Conservation (phyloP, 306 rosid genomes). For the Quercus bicolor region DNA sequence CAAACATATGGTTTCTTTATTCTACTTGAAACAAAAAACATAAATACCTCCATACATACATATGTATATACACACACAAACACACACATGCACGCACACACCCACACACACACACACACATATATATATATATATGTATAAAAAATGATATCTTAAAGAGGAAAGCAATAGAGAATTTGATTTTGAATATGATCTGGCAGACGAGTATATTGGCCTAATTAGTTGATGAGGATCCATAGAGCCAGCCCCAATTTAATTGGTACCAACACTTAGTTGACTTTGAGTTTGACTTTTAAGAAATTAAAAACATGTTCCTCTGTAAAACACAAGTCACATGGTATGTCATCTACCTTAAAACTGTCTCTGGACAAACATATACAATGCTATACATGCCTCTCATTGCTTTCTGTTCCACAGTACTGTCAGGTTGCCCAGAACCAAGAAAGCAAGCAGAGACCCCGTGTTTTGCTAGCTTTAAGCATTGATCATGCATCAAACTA, state of each 20-base stretch:
- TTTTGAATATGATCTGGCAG: too few relatives aligned
- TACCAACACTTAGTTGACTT: not conserved
- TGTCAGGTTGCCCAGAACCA: constrained; percentile 93
- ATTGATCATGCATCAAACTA: constrained; percentile 96
- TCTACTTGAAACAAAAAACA: not conserved
- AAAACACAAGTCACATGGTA: not conserved
- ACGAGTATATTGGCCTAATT: too few relatives aligned
- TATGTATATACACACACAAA: too few relatives aligned
- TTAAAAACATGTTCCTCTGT: not conserved
- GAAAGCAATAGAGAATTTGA: too few relatives aligned
- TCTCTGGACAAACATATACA: constrained; percentile 87
- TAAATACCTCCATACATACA: too few relatives aligned
- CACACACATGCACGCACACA: fast-evolving
- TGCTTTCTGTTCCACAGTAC: constrained; percentile 78
- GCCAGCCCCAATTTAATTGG: too few relatives aligned
- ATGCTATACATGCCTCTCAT: constrained; percentile 77
- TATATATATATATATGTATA: too few relatives aligned
- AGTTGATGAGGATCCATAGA: too few relatives aligned
- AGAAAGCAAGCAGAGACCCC: constrained; percentile 91
- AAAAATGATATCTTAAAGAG: too few relatives aligned
- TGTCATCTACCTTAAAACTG: constrained; percentile 52
- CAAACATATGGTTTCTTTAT: constrained; percentile 3
- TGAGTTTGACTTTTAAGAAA: constrained; percentile 8
- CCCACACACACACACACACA: too few relatives aligned
- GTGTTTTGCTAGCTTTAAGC: constrained; percentile 70